Conservation (phyloP, 441 rosid genomes). For the Gossypium davidsonii region DNA sequence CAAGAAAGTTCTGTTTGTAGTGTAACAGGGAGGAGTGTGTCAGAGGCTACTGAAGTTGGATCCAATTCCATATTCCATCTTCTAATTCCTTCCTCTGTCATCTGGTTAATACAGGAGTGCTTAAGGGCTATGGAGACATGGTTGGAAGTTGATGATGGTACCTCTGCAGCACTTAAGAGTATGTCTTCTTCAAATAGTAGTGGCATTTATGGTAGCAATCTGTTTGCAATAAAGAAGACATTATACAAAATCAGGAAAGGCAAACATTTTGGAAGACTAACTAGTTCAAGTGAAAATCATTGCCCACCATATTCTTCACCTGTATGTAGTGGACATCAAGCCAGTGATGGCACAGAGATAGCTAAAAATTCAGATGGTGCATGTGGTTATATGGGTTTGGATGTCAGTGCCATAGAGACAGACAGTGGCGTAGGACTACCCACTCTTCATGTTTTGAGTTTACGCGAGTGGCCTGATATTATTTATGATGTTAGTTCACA, state of each 20-base stretch:
- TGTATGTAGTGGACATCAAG: slow-evolving; percentile 24
- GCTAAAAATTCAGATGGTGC: slow-evolving; percentile 31
- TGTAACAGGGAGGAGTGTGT: slow-evolving; percentile 40
- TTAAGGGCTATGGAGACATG: slow-evolving; percentile 67
- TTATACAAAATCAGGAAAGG: slow-evolving; percentile 51
- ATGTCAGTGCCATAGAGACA: slow-evolving; percentile 34
- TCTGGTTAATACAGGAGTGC: slow-evolving; percentile 66
- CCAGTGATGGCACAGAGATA: slow-evolving; percentile 37
- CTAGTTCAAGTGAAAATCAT: slow-evolving; percentile 46
- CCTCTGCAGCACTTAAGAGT: slow-evolving; percentile 33
- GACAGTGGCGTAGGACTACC: slow-evolving; percentile 30
- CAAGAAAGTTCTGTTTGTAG: slow-evolving; percentile 68
- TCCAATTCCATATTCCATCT: slow-evolving; percentile 26
- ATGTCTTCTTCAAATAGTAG: slow-evolving; percentile 31
- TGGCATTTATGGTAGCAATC: slow-evolving; percentile 36
- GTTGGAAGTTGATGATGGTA: slow-evolving; percentile 54
- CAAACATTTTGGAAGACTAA: slow-evolving; percentile 42
- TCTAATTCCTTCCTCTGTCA: slow-evolving; percentile 51
- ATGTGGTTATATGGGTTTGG: slow-evolving; percentile 27
- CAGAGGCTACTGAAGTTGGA: slow-evolving; percentile 38
- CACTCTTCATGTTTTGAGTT: slow-evolving; percentile 38
- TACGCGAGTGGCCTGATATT: slow-evolving; percentile 70
- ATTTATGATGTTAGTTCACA: slow-evolving; percentile 76
- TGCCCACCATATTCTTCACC: slow-evolving; percentile 29
- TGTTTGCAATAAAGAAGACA: slow-evolving; percentile 50